Conservation (phyloP, 2,329 filamentous ascomycete species). For the Aspergillus terreus region DNA sequence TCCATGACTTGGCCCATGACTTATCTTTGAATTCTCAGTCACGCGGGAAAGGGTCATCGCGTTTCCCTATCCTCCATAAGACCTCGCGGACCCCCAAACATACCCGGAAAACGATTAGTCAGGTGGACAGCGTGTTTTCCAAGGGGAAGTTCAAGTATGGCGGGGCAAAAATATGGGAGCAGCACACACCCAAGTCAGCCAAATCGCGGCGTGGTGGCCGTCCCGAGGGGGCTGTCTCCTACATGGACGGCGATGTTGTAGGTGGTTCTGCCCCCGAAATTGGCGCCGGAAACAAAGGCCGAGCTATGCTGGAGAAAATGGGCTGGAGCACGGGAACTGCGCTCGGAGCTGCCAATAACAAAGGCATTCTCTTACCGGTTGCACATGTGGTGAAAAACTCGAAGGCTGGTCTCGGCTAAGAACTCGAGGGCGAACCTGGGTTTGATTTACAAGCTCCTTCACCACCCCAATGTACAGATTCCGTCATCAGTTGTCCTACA, state of each 20-base stretch:
- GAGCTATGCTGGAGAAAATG: conserved; percentile 93
- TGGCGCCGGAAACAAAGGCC: conserved; percentile 75
- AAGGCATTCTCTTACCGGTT: conserved; percentile 83
- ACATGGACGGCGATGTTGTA: conserved; percentile 83
- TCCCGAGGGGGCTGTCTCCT: conserved; percentile 50
- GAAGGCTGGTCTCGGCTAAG: conserved; percentile 73
- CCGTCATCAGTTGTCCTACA: no score
- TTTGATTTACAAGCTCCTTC: no score
- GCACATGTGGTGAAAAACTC: conserved; percentile 81
- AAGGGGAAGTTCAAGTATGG: conserved; percentile 28
- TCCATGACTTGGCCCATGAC: conserved; percentile 74
- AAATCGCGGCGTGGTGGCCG: conserved; percentile 36
- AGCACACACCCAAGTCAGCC: conserved; percentile 14
- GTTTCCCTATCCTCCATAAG: conserved; percentile 75
- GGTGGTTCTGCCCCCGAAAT: conserved; percentile 82
- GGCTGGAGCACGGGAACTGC: conserved; percentile 87
- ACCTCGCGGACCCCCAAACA: conserved; percentile 64
- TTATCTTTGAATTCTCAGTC: conserved; percentile 84
- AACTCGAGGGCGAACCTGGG: not conserved
- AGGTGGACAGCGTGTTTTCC: conserved; percentile 40
- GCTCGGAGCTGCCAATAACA: conserved; percentile 75
- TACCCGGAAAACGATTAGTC: conserved; percentile 51
- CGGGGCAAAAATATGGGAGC: conserved; percentile 22
- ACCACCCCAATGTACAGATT: no score
- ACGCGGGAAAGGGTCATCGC: conserved; percentile 65